phyloP scores from a whole-genome alignment of 345 rosid species.

The Hibiscus syriacus region DNA sequence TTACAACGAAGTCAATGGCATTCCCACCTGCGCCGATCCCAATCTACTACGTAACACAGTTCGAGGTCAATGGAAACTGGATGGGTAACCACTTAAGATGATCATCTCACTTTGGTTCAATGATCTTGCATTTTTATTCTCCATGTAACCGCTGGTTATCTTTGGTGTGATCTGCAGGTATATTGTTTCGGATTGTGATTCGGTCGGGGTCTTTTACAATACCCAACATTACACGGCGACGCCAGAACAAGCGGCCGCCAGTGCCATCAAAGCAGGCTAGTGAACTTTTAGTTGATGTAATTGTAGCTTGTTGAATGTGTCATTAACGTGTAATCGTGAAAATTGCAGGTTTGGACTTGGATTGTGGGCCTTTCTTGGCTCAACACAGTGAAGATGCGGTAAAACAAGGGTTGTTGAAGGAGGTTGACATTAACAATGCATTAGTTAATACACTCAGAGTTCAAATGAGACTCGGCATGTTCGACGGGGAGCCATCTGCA shows the following conservation, averaged over 20 bases:
- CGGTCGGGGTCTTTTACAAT: constrained; percentile 61
- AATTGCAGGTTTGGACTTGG: constrained; percentile 59
- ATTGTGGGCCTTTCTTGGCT: constrained; percentile 70
- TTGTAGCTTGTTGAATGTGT: not conserved
- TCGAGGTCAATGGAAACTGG: constrained; percentile 65
- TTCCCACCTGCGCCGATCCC: constrained; percentile 83
- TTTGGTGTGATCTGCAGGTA: constrained; percentile 35
- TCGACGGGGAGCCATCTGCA: constrained; percentile 58
- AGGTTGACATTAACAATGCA: constrained; percentile 52
- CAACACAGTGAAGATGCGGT: constrained; percentile 45
- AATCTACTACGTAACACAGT: constrained; percentile 43
- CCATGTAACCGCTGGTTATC: not conserved
- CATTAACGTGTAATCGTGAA: not conserved
- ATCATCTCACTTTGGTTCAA: not conserved
- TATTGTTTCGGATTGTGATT: constrained; percentile 84
- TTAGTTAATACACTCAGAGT: constrained; percentile 60
- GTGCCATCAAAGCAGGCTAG: constrained; percentile 73
- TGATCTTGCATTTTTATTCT: not conserved
- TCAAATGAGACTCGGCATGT: constrained; percentile 90
- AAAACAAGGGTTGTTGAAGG: constrained; percentile 35
- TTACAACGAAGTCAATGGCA: constrained; percentile 79
- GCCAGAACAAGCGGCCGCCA: constrained; percentile 88
- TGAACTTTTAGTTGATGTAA: too few species aligned
- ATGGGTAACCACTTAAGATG: constrained; percentile 40
- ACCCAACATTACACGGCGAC: constrained; percentile 57